phyloP scores from a whole-genome alignment of 495 filamentous ascomycete genomes.

The Mytilinidion resinicola region DNA sequence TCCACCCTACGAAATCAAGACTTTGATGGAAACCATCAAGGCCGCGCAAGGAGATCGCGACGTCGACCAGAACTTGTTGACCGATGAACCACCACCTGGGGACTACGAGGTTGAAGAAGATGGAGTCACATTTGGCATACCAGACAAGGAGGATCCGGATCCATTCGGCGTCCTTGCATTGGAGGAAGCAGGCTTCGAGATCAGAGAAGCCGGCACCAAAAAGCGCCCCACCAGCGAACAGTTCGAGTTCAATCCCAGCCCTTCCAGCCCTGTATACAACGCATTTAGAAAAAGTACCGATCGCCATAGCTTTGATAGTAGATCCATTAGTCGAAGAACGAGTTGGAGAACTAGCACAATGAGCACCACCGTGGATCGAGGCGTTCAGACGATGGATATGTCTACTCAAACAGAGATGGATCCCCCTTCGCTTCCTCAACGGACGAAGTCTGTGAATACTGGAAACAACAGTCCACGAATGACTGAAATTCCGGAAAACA shows the following conservation, averaged over 20 bases:
- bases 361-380: conserved; percentile 18
- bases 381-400: conserved; percentile 21
- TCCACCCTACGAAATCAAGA: conserved; percentile 55
- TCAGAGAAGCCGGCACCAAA: conserved; percentile 74
- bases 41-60: conserved; percentile 67
- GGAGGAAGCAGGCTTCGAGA: conserved; percentile 76
- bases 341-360: conserved; percentile 37
- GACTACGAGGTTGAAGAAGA: conserved; percentile 56
- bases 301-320: conserved; percentile 58
- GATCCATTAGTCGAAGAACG: conserved; percentile 25
- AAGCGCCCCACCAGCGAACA: conserved; percentile 61
- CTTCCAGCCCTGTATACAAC: conserved; percentile 67
- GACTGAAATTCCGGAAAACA: conserved; percentile 28
- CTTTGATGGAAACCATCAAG: conserved; percentile 72
- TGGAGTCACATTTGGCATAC: conserved; percentile 61
- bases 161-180: conserved; percentile 83
- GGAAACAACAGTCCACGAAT: conserved; percentile 26
- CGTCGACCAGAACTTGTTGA: conserved; percentile 55
- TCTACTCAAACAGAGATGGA: conserved; percentile 34
- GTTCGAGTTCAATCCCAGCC: conserved; percentile 74
- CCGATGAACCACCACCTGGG: conserved; percentile 61
- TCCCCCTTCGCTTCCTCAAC: conserved; percentile 8
- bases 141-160: conserved; percentile 71
- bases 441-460: conserved; percentile 5
- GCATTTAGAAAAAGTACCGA: conserved; percentile 44